phyloP scores from a whole-genome alignment of 768 basidiomycete species.

The Podaxis sp. region DNA sequence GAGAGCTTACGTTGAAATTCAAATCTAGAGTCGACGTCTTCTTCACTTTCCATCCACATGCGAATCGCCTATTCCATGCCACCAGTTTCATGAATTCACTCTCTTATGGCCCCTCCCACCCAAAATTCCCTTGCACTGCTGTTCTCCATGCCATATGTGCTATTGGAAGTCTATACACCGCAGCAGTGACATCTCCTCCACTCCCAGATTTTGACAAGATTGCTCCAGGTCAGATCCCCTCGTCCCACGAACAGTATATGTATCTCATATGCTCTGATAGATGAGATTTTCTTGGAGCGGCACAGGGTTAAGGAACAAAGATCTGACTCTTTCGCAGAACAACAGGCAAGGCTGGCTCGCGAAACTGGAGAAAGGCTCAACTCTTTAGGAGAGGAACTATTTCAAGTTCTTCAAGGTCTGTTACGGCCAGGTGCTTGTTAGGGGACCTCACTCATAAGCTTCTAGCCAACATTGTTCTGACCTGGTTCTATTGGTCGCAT shows the following conservation, averaged over 20 bases:
- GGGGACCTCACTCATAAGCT: neutral
- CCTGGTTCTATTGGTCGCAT: constrained; percentile 74
- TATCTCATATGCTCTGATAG: constrained; percentile 20
- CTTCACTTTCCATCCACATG: constrained; percentile 74
- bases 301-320: constrained; percentile 39
- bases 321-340: constrained; percentile 61
- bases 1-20: neutral
- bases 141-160: constrained; percentile 88
- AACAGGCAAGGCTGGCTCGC: constrained; percentile 54
- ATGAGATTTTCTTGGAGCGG: constrained; percentile 51
- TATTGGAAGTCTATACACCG: constrained; percentile 70
- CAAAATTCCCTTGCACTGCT: constrained; percentile 66
- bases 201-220: constrained; percentile 45
- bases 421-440: neutral
- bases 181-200: constrained; percentile 56
- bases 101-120: constrained; percentile 59
- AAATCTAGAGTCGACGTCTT: constrained; percentile 66
- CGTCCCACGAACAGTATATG: neutral
- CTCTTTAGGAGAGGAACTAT: constrained; percentile 47
- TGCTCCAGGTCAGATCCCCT: constrained; percentile 33
- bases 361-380: constrained; percentile 44
- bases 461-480: constrained; percentile 56
- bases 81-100: constrained; percentile 63
- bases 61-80: constrained; percentile 64
- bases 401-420: constrained; percentile 61